Base-by-base conservation (phyloP, 495 filamentous ascomycete species). In the Penicillium cosmopolitanum region DNA sequence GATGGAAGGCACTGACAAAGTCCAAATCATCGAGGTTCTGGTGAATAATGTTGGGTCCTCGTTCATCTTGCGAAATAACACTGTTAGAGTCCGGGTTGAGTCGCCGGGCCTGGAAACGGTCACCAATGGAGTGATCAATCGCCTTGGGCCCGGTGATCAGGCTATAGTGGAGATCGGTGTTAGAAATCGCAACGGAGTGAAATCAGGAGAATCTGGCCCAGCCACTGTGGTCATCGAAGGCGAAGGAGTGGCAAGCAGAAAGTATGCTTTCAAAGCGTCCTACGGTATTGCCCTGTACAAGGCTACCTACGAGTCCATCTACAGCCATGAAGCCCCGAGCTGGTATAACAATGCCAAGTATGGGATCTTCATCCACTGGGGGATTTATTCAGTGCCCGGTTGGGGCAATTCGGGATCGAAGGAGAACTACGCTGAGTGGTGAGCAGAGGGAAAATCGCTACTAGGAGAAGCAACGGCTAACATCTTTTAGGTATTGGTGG, bases 311-410 rank as follows among this genome's bases (percentile, higher is more conserved):
- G 75, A 78, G 25, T 70, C 67, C 0, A 56, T 78, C 33, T 74
- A 79, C 52, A 61, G 64, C 11, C 83, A 84, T 58, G 82, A 84
- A 63, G 67, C 72, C 7, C 82, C 82, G 0, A 72, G 72, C 43
- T 84, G 82, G 82, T 86, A 79, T 52, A 74, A 82, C 54, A 66
- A 74, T 51, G 77, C 71, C 43, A 86, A 86, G 53, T 85, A 72
- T 62, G 82, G 82, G 0, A 84, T 84, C 35, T 84, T 85, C 64
- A 82, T 85, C 47, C 82, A 82, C 66, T 85, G 82, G 82, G 81
- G 83, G 2, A 61, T 74, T 0, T 84, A 84, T 56, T 67, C 77
- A 6, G 82, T 85, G 1, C 81, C 83, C 1, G 82, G 79, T 4
- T 84, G 81, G 81, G 83, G 80, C 0, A 84, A 84, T 52, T 71